Evolutionary conservation across 1,284 basidiomycete species (phyloP).

Genomic region (Bondarzewia mesenterica): DNA sequence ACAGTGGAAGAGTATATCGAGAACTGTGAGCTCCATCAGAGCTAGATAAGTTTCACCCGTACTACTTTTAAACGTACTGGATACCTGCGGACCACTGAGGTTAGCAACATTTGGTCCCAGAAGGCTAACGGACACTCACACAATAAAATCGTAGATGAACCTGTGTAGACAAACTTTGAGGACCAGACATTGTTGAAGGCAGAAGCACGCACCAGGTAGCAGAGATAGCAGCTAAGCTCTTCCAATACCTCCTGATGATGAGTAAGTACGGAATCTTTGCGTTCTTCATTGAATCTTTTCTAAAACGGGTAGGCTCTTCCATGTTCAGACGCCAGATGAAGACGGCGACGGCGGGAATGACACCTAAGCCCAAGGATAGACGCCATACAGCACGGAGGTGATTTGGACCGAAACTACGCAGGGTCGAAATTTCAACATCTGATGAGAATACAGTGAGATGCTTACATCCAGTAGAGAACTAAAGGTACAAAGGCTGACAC

Average conservation of each 20-base stretch:
- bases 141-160: conserved; percentile 84
- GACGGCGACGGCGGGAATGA: conserved; percentile 73
- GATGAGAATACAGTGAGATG: conserved; percentile 5
- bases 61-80: conserved; percentile 35
- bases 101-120: background rate
- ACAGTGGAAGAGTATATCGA: conserved; percentile 82
- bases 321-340: conserved; percentile 85
- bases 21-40: no score
- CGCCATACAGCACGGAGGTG: conserved; percentile 87
- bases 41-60: no score
- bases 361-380: conserved; percentile 81
- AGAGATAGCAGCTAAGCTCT: conserved; percentile 59
- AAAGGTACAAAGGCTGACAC: conserved; percentile 78
- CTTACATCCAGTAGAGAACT: conserved; percentile 80
- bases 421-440: background rate
- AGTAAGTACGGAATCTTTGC: conserved; percentile 72
- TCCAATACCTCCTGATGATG: conserved; percentile 77
- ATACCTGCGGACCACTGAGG: conserved; percentile 31
- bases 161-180: conserved; percentile 23
- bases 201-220: conserved; percentile 56
- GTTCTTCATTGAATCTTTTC: conserved; percentile 69
- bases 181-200: background rate
- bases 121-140: conserved; percentile 30
- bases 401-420: conserved; percentile 58
- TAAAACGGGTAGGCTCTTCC: conserved; percentile 70